Evolutionary conservation across 23 red algal species (phyloP).

Genomic region (Gracilaria gracilis): DNA sequence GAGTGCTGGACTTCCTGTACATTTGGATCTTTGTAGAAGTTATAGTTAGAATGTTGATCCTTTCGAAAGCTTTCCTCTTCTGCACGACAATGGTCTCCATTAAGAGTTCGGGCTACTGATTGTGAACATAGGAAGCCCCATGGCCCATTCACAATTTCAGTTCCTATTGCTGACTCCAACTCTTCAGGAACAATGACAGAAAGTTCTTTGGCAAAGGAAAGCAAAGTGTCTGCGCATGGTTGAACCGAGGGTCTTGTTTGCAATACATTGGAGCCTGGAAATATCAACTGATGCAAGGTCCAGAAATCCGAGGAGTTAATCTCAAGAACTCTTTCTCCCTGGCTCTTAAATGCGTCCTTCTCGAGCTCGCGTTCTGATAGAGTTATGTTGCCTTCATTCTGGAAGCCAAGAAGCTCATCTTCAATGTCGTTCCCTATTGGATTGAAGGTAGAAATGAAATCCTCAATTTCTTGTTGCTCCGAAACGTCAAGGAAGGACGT

Average conservation of each 20-base stretch:
- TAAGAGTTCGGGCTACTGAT: conserved; percentile 1
- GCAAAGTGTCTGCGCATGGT: neutral
- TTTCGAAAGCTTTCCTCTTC: neutral
- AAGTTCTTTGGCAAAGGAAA: conserved; percentile 19
- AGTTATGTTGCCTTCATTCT: neutral
- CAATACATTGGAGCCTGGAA: neutral
- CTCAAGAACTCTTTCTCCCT: neutral
- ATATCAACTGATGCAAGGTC: conserved; percentile 41
- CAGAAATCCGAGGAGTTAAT: conserved; percentile 34
- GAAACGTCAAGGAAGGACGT: neutral
- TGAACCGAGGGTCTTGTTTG: neutral
- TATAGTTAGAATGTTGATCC: neutral
- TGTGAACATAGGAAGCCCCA: conserved; percentile 15
- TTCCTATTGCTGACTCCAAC: neutral
- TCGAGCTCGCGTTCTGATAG: neutral
- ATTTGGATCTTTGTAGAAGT: conserved; percentile 78
- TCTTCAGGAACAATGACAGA: neutral
- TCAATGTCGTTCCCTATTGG: conserved; percentile 52
- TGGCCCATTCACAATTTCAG: neutral
- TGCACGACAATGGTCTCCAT: neutral
- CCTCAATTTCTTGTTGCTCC: conserved; percentile 32
- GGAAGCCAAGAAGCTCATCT: conserved; percentile 24
- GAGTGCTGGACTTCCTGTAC: conserved; percentile 32
- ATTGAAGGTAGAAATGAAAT: conserved; percentile 58
- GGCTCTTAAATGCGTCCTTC: neutral